These are phyloP conservation scores for Blastobotrys proliferans DNA, from an alignment of 1,139 yeast genomes.

Conservation along the genomic window DNA sequence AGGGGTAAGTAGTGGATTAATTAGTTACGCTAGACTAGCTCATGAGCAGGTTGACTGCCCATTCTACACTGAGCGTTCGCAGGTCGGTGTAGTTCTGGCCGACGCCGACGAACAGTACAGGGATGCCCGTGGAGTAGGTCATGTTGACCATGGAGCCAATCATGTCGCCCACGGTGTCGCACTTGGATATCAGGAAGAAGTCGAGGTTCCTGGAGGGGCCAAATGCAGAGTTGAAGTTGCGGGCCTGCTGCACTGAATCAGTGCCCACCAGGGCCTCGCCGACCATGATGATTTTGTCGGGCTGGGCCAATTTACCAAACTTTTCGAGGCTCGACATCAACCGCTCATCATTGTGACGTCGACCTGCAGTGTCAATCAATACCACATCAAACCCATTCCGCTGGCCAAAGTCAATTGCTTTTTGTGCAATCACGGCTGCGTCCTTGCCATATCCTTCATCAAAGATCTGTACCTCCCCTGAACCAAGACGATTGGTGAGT, in stretches of 20 bases:
- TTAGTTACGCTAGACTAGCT: constrained; percentile 34
- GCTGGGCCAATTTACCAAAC: constrained; percentile 92
- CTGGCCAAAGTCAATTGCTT: constrained; percentile 77
- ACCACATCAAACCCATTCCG: constrained; percentile 74
- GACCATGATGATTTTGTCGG: constrained; percentile 96
- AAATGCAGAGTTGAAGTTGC: constrained; percentile 87
- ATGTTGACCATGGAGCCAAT: constrained; percentile 96
- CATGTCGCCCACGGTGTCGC: constrained; percentile 96
- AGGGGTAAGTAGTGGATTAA: too few relatives aligned
- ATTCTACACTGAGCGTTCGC: constrained; percentile 84
- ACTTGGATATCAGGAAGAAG: constrained; percentile 89
- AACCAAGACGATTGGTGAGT: constrained; percentile 47
- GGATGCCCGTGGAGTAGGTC: constrained; percentile 96
- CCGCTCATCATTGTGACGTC: constrained; percentile 93
- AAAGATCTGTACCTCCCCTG: constrained; percentile 70
- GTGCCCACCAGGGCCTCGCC: constrained; percentile 98
- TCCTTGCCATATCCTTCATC: constrained; percentile 98
- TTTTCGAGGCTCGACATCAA: constrained; percentile 94
- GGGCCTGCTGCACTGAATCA: constrained; percentile 93
- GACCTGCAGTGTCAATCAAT: constrained; percentile 93
- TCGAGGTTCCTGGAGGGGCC: constrained; percentile 80
- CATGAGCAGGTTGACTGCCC: constrained; percentile 88
- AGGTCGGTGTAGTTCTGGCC: constrained; percentile 97
- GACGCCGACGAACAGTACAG: constrained; percentile 90
- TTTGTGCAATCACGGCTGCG: constrained; percentile 91